Conservation (phyloP, 345 rosid genomes). For the Xanthoceras sorbifolium region DNA sequence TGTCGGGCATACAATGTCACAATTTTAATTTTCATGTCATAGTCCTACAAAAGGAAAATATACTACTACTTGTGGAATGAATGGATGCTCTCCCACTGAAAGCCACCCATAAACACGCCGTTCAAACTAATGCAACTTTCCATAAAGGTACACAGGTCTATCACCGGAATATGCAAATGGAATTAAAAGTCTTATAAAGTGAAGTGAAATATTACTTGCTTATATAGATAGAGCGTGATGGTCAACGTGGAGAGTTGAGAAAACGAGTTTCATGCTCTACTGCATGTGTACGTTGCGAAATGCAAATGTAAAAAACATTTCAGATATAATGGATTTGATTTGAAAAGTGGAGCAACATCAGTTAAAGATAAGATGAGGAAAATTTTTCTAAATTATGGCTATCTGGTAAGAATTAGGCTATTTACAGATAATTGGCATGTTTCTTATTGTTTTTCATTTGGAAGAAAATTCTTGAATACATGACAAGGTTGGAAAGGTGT, state of each 20-base stretch:
- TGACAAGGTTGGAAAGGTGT: background rate
- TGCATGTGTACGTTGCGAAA: too few relatives aligned
- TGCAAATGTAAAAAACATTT: too few relatives aligned
- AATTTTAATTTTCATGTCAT: background rate
- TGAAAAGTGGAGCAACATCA: too few relatives aligned
- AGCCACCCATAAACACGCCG: background rate
- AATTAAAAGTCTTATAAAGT: too few relatives aligned
- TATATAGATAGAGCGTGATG: too few relatives aligned
- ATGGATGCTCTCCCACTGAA: too few relatives aligned
- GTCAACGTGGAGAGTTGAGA: too few relatives aligned
- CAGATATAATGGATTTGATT: too few relatives aligned
- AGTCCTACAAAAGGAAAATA: background rate
- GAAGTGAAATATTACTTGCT: too few relatives aligned
- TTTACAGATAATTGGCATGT: background rate
- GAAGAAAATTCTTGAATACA: background rate
- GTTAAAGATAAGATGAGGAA: too few relatives aligned
- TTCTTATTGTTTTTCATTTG: background rate
- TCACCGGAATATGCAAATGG: background rate
- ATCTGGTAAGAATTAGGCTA: background rate
- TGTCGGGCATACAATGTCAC: background rate
- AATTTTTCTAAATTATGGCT: slow-evolving; percentile 2
- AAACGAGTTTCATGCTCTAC: too few relatives aligned
- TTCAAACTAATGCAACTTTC: background rate
- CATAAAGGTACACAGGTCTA: background rate
- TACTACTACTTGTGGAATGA: too few relatives aligned